Evolutionary conservation across 345 rosid species (phyloP).

Genomic region (Bruguiera parviflora): DNA sequence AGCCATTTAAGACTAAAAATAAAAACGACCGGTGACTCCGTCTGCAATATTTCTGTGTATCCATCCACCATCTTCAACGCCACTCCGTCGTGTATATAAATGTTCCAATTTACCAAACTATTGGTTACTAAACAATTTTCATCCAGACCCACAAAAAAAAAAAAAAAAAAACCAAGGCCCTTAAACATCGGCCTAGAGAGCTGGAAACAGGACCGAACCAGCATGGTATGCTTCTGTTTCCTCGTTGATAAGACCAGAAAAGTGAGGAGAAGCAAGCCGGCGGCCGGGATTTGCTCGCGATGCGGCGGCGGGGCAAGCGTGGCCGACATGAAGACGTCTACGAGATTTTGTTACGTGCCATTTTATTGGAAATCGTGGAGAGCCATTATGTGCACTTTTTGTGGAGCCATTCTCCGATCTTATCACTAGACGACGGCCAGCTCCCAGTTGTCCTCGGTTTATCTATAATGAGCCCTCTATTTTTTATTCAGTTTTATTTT

Average conservation of each 20-base stretch:
- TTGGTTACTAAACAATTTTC: neutral
- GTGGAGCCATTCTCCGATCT: conserved; percentile 82
- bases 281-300: conserved; percentile 79
- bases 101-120: no score
- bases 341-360: conserved; percentile 76
- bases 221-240: conserved; percentile 75
- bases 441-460: no score
- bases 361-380: conserved; percentile 86
- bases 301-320: conserved; percentile 97
- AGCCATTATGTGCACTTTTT: conserved; percentile 76
- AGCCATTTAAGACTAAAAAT: neutral
- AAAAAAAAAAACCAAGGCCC: no score
- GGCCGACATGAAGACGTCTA: conserved; percentile 87
- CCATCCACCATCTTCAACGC: conserved; percentile 14
- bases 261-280: conserved; percentile 76
- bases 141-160: no score
- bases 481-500: neutral
- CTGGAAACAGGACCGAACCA: neutral
- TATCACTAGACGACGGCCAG: conserved; percentile 32
- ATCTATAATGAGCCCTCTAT: no score
- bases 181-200: no score
- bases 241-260: conserved; percentile 81
- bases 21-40: neutral
- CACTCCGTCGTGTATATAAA: neutral
- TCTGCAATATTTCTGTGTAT: neutral